These are phyloP conservation scores for Coemansia sp. DNA, from an alignment of 192 early-diverging fungal genomes.

Conservation along the genomic window DNA sequence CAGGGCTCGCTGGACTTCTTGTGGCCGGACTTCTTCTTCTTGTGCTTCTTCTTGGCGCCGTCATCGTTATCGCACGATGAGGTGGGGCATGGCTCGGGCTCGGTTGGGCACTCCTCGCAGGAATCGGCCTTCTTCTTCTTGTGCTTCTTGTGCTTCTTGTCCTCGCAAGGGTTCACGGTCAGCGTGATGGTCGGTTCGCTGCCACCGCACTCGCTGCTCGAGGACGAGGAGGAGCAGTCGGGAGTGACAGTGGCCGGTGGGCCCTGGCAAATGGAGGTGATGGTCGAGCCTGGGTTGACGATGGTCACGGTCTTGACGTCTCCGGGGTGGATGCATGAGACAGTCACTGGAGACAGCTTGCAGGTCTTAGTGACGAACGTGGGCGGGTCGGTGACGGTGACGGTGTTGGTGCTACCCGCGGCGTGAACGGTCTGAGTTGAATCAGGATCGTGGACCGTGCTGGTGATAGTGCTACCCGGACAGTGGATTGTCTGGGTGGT, in stretches of 20 bases:
- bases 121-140: conserved; percentile 26
- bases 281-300: conserved; percentile 45
- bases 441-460: conserved; percentile 38
- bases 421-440: conserved; percentile 27
- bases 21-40: conserved; percentile 16
- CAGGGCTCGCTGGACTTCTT: conserved; percentile 33
- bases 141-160: conserved; percentile 33
- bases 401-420: conserved; percentile 29
- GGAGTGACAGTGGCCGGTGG: conserved; percentile 32
- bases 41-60: conserved; percentile 25
- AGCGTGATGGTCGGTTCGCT: conserved; percentile 52
- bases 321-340: conserved; percentile 49
- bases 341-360: conserved; percentile 50
- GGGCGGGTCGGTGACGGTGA: conserved; percentile 36
- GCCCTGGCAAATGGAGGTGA: conserved; percentile 39
- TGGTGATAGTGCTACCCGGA: conserved; percentile 32
- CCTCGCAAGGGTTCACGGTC: conserved; percentile 52
- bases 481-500: conserved; percentile 27
- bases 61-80: conserved; percentile 17
- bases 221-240: conserved; percentile 8
- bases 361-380: conserved; percentile 46
- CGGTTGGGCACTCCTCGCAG: conserved; percentile 18
- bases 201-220: conserved; percentile 4
- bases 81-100: conserved; percentile 20
- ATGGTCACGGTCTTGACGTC: conserved; percentile 51